These are phyloP conservation scores for Acanthamoeba castellanii DNA, from an alignment of 208 protist species.

Conservation along the genomic window DNA sequence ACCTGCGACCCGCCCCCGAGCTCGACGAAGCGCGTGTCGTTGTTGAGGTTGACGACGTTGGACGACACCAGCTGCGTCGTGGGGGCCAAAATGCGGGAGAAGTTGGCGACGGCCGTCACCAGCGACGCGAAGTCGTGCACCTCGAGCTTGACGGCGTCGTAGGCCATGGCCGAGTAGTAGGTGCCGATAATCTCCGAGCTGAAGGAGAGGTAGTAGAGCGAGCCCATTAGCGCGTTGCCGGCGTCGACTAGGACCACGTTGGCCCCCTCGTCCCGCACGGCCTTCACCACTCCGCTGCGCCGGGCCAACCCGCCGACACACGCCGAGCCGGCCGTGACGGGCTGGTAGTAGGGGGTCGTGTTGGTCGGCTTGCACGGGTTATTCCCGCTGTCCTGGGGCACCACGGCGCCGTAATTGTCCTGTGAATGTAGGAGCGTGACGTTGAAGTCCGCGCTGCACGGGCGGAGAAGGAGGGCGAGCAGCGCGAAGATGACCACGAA, in stretches of 20 bases:
- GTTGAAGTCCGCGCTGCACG: background rate
- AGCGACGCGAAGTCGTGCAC: constrained; percentile 11
- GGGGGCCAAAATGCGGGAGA: background rate
- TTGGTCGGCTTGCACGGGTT: constrained; percentile 46
- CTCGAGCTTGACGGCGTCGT: constrained; percentile 55
- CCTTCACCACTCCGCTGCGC: background rate
- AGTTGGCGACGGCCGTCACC: background rate
- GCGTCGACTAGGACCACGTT: constrained; percentile 53
- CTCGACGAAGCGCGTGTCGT: constrained; percentile 6
- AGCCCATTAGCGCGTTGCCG: constrained; percentile 1
- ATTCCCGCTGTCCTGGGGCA: background rate
- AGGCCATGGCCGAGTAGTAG: constrained; percentile 46
- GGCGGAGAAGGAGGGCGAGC: too few relatives aligned
- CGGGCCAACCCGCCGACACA: background rate
- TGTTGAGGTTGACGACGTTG: constrained; percentile 40
- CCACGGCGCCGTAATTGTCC: constrained; percentile 27
- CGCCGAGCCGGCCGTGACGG: background rate
- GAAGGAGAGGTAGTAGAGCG: constrained; percentile 38
- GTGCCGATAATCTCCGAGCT: constrained; percentile 21
- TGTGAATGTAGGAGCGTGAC: constrained; percentile 25
- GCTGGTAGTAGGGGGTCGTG: background rate
- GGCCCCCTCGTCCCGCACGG: background rate
- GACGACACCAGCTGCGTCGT: background rate
- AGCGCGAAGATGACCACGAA: too few relatives aligned
- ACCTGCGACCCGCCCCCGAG: background rate